Evolutionary conservation across 2,329 filamentous ascomycete genomes (phyloP), one percentile per base, ranked within the genome.

Genomic region (Fusarium acutatum): DNA sequence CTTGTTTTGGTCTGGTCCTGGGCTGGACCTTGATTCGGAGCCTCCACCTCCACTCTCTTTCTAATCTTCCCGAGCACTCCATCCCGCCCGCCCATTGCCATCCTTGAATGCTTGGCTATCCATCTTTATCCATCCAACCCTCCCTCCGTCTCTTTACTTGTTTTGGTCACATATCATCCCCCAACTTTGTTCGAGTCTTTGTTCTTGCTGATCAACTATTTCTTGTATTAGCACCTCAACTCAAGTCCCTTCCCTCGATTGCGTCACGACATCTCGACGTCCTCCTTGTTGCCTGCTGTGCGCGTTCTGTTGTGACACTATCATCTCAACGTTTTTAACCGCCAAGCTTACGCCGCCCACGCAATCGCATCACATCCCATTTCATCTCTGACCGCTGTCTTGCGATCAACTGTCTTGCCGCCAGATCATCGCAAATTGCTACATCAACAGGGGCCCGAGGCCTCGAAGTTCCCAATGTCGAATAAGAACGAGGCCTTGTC

Each of bases 401-500:
- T 18, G 35, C 35, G 18, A 17, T 66, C 60, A 14, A 46, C 41
- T 60, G 49, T 65, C 26, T 41, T 64, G 37, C 52, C n/a, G 35
- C 24, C 18, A 35, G 28, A 46, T 59, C 44, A 34, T 64, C 49
- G 15, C 43, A 61, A 62, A 37, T 50, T 60, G 41, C 71, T 61
- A 63, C 50, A 44, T 46, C 64, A 60, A 65, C 71, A 76, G 75
- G 68, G 75, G 68, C 66, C 46, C 67, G 35, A 64, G 67, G 61
- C 71, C 71, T 77, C 69, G 70, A 60, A 63, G 7, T 64, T 57
- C 68, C 43, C 41, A 34, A 81, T 81, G 79, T 75, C 79, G 40
- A 69, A 69, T 70, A 79, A 78, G 64, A 71, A 75, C 56, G 76
- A 80, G 56, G 72, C 67, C 41, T 70, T 76, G 28, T 69, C 72